Evolutionary conservation across 139 green algal species (phyloP).

Genomic region (Gonium pectorale): DNA sequence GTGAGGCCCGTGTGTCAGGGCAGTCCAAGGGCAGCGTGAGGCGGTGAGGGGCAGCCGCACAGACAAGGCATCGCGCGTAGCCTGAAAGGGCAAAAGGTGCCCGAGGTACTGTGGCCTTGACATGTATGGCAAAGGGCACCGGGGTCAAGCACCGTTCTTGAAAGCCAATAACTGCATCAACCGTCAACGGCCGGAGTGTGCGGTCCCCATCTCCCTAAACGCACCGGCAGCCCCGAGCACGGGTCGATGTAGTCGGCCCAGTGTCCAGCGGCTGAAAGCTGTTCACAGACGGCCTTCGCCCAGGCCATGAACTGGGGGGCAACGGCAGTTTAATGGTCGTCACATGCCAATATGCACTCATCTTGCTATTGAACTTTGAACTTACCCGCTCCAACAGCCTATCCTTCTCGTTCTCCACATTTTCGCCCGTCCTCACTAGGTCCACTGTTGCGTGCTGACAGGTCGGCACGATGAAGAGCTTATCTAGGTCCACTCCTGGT

Average conservation of each 20-base stretch:
- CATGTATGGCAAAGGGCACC: too few species aligned
- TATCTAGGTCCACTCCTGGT: constrained; percentile 45
- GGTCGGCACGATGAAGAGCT: constrained; percentile 86
- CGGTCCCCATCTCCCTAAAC: too few species aligned
- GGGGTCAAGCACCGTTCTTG: too few species aligned
- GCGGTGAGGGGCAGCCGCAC: too few species aligned
- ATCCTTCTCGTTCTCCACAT: constrained; percentile 91
- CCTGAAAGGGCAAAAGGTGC: too few species aligned
- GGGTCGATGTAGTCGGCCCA: constrained; percentile 98
- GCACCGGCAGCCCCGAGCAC: constrained; percentile 91
- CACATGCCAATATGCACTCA: neutral
- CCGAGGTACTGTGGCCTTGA: too few species aligned
- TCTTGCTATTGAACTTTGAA: neutral
- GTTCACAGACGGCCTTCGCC: constrained; percentile 79
- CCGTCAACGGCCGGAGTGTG: too few species aligned
- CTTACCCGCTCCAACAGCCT: constrained; percentile 80
- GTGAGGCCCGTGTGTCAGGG: neutral
- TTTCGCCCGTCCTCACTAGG: constrained; percentile 84
- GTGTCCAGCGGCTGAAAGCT: constrained; percentile 73
- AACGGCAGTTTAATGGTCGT: neutral
- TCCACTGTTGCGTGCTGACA: constrained; percentile 88
- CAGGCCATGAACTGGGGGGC: constrained; percentile 89
- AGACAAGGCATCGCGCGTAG: too few species aligned
- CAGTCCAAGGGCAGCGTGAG: neutral
- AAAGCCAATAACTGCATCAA: too few species aligned